Base-by-base conservation (phyloP, 2,329 filamentous ascomycete species). In the Diplocarpon rosae region DNA sequence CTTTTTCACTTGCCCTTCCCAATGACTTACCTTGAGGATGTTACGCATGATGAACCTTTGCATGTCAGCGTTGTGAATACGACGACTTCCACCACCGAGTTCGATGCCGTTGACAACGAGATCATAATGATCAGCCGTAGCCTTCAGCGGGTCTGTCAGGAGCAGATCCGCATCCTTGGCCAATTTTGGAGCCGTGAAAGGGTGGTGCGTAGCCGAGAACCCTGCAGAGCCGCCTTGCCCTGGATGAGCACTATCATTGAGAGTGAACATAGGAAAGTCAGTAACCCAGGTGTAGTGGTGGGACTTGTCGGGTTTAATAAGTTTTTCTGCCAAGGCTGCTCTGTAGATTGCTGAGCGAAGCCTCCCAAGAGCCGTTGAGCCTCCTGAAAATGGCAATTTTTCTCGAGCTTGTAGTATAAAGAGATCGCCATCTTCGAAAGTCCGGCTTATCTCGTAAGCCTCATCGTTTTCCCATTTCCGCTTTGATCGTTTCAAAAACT, bases 31-130 rank as follows among this genome's bases (percentile, higher is more conserved):
- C 61, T 85, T 76, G 11, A 98, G 71, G 5, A 96, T 79, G 49
- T 94, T 77, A 13, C 80, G 74, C 70, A 98, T 80, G 49, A 98
- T 72, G 53, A 85, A 86, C 53, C 88, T 81, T 60, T 98, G 92
- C 55, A 95, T 73, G 1, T 76, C 71, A 0, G 86, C 81, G 35
- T 83, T 74, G 65, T 98, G 92, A 45, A 96, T 95, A 72, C 92
- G 85, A 12, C 87, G 78, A 62, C 85, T 94, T 29, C 92, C 93
- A 10, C 92, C 92, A 20, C 92, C 92, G 1, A 98, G 75, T 64
- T 98, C 92, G 5, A 95, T 78, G 3, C 92, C 92, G 61, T 98
- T 98, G 56, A 96, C 76, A 0, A 98, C 90, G 12, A 98, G 78
- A 57, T 98, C 92, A 65, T 95, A 98, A 61, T 95, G 89, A 56